A percentile compares a stretch with the other conserved stretches of the same genome.
These are phyloP conservation scores for Bassia scoparia DNA, from an alignment of 148 eudicot genomes.

Conservation along the genomic window DNA sequence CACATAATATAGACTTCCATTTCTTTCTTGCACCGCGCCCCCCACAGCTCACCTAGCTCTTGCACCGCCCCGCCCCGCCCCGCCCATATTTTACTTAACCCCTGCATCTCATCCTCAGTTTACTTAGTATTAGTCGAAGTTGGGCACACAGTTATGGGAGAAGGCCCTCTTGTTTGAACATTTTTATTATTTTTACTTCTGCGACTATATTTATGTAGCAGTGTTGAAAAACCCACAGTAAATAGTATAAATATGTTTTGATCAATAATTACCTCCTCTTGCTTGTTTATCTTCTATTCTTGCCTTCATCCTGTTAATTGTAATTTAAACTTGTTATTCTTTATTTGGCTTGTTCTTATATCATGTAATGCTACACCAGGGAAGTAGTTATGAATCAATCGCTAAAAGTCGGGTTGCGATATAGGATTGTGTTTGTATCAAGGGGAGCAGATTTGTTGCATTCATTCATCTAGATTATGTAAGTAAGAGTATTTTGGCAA, in stretches of 20 bases:
- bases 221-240: slow-evolving; percentile 25
- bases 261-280: slow-evolving; percentile 12
- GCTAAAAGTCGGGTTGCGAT: no score
- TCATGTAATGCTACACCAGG: background rate
- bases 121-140: slow-evolving; percentile 26
- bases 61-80: background rate
- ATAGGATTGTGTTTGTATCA: no score
- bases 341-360: background rate
- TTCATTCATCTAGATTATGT: no score
- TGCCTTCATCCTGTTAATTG: background rate
- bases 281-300: background rate
- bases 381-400: no score
- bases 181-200: slow-evolving; percentile 8
- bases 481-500: background rate
- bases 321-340: background rate
- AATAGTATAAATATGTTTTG: slow-evolving; percentile 32
- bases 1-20: background rate
- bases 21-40: slow-evolving; percentile 11
- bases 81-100: background rate
- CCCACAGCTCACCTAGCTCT: background rate
- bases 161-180: slow-evolving; percentile 16
- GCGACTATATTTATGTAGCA: slow-evolving; percentile 30
- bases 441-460: no score
- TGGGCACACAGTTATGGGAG: slow-evolving; percentile 24
- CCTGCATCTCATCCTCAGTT: background rate